Conservation (phyloP, 2,329 filamentous ascomycete genomes). For the Magnaporthiopsis poae region DNA sequence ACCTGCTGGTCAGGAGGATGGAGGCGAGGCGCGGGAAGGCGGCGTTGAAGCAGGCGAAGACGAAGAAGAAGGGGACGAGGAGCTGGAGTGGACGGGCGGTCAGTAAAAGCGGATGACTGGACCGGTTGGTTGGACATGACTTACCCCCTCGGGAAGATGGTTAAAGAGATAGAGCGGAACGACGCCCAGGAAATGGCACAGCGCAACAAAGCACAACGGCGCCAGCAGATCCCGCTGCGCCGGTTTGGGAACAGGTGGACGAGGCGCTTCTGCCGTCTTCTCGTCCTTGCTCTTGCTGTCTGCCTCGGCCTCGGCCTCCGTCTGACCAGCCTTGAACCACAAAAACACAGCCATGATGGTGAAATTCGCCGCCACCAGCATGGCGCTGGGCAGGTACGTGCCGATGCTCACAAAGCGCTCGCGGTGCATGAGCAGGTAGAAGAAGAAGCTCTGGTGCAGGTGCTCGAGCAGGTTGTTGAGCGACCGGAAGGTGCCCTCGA, state of each 20-base stretch:
- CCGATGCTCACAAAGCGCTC: conserved; percentile 96
- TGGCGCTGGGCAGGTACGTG: conserved; percentile 93
- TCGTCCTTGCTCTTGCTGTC: conserved; percentile 9
- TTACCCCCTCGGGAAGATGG: conserved; percentile 55
- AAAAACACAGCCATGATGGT: conserved; percentile 88
- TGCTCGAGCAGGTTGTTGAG: conserved; percentile 95
- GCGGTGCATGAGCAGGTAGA: conserved; percentile 85
- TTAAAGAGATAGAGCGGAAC: conserved; percentile 84
- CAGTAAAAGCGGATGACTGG: background rate
- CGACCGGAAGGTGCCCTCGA: conserved; percentile 85
- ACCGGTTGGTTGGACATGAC: conserved; percentile 19
- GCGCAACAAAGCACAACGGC: conserved; percentile 62
- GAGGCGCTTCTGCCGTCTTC: conserved; percentile 21
- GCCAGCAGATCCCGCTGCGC: conserved; percentile 59
- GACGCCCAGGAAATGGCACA: conserved; percentile 65
- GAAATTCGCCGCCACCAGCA: conserved; percentile 89
- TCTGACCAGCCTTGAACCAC: conserved; percentile 79
- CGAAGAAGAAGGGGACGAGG: conserved; percentile 47
- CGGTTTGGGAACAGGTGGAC: conserved; percentile 15
- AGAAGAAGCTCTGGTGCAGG: conserved; percentile 97
- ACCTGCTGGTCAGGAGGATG: conserved; percentile 38
- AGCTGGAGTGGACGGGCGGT: conserved; percentile 33
- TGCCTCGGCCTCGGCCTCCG: conserved; percentile 11
- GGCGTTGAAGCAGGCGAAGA: conserved; percentile 46
- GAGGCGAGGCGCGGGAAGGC: conserved; percentile 49